Base-by-base conservation (phyloP, 2,329 filamentous ascomycete genomes). In the Paecilomyces niveus region DNA sequence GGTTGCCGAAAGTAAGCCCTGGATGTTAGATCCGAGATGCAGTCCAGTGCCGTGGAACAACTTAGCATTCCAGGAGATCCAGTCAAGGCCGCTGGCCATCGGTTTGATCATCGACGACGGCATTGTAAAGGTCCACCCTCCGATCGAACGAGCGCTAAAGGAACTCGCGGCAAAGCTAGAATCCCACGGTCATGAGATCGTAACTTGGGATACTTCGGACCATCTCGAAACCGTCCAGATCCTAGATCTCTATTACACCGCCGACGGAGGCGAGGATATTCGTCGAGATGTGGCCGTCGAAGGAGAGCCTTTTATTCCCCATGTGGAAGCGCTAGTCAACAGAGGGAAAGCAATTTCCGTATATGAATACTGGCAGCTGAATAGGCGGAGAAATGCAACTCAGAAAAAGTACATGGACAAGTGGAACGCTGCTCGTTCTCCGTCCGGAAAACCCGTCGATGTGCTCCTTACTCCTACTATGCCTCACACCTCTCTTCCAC, bases 291-390 rank as follows among this genome's bases (percentile, higher is more conserved):
- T 88, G 0, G 65, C 69, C 3, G 76, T 71, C 1, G 83, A 79
- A 0, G 84, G 85, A 1, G 85, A 88, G 57, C 85, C 85, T 0
- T 80, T 79, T 49, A 79, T 87, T 3, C 80, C 82, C 0, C 82
- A 85, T 57, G 84, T 88, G 0, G 76, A 86, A 64, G 76, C 73
- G 0, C 74, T 88, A 5, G 69, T 87, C 13, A 81, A 82, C 55
- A 74, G 77, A 0, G 81, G 77, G 1, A 63, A 76, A 10, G 67
- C 83, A 0, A 83, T 87, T 13, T 85, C 83, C 0, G 83, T 87
- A 0, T 87, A 83, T 58, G 76, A 85, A 3, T 89, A 88, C 70
- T 89, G 85, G 86, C 84, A 87, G 63, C 75, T 89, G 6, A 88
- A 87, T 70, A 82, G 76, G 60, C 76, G 78, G 26, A 88, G 87